phyloP scores from a whole-genome alignment of 129 eudicot genomes.

The Chrysanthemum seticuspe region DNA sequence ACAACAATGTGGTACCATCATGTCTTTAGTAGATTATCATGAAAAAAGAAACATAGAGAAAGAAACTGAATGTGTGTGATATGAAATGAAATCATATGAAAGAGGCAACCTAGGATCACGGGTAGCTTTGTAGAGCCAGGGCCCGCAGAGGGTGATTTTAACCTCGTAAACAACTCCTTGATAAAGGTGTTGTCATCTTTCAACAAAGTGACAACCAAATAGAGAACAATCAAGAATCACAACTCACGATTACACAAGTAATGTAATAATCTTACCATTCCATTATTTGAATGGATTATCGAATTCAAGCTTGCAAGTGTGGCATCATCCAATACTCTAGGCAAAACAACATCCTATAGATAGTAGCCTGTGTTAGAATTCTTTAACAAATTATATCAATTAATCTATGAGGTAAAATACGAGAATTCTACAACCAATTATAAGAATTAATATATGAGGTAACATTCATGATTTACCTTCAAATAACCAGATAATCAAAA shows the following conservation, averaged over 20 bases:
- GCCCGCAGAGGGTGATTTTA: constrained; percentile 58
- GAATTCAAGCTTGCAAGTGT: constrained; percentile 71
- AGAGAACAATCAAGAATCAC: background rate
- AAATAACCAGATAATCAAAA: constrained; percentile 30
- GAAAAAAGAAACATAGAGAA: no score
- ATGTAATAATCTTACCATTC: constrained; percentile 54
- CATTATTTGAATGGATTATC: constrained; percentile 85
- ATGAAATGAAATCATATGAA: background rate
- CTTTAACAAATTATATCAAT: background rate
- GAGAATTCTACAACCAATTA: background rate
- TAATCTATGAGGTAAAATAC: constrained; percentile 13
- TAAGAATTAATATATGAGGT: background rate
- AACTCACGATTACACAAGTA: constrained; percentile 10
- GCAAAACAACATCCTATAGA: constrained; percentile 75
- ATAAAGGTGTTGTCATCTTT: constrained; percentile 78
- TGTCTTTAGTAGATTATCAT: no score
- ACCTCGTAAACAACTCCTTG: constrained; percentile 75
- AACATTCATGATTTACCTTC: constrained; percentile 50
- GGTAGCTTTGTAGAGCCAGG: constrained; percentile 93
- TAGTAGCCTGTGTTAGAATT: constrained; percentile 15
- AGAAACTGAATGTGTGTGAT: background rate
- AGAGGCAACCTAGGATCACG: constrained; percentile 80
- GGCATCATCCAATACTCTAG: constrained; percentile 79
- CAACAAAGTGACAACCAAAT: constrained; percentile 62
- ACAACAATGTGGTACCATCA: no score